phyloP scores from a whole-genome alignment of 495 filamentous ascomycete genomes.

The Extremus antarcticus region DNA sequence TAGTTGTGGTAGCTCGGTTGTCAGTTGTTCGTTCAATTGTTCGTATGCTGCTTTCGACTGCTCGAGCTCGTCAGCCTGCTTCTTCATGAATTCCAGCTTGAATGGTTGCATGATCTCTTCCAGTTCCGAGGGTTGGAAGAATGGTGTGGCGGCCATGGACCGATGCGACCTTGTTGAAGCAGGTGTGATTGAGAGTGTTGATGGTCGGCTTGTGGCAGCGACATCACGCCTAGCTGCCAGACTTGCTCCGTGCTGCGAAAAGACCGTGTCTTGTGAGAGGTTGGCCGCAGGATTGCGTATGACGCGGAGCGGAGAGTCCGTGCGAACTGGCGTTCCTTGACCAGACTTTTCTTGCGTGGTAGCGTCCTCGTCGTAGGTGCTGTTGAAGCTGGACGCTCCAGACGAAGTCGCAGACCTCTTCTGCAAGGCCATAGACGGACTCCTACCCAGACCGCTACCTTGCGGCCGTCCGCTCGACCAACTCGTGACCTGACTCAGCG shows the following conservation, averaged over 20 bases:
- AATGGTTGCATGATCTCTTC: conserved; percentile 17
- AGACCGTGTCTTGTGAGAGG: too few species aligned
- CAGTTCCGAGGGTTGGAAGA: conserved; percentile 18
- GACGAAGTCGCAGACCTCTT: not conserved
- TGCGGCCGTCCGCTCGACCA: not conserved
- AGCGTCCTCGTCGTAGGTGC: not conserved
- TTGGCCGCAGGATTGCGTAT: too few species aligned
- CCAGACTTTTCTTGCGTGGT: too few species aligned
- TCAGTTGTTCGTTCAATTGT: conserved; percentile 89
- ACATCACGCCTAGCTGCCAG: not conserved
- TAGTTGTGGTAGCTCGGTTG: conserved; percentile 85
- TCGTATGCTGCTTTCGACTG: conserved; percentile 81
- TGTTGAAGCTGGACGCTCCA: not conserved
- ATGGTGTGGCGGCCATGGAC: conserved; percentile 6
- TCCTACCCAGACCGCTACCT: not conserved
- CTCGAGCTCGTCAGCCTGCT: conserved; percentile 13
- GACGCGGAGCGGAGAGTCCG: too few species aligned
- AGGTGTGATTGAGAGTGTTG: not conserved
- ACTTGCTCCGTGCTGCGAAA: too few species aligned
- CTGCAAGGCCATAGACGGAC: not conserved
- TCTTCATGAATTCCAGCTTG: conserved; percentile 6
- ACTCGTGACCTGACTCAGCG: not conserved
- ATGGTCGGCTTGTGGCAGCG: not conserved
- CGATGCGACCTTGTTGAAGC: too few species aligned
- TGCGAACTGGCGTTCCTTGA: too few species aligned